phyloP scores from a whole-genome alignment of 305 asterid genomes.

The Fraxinus xanthoxyloides region DNA sequence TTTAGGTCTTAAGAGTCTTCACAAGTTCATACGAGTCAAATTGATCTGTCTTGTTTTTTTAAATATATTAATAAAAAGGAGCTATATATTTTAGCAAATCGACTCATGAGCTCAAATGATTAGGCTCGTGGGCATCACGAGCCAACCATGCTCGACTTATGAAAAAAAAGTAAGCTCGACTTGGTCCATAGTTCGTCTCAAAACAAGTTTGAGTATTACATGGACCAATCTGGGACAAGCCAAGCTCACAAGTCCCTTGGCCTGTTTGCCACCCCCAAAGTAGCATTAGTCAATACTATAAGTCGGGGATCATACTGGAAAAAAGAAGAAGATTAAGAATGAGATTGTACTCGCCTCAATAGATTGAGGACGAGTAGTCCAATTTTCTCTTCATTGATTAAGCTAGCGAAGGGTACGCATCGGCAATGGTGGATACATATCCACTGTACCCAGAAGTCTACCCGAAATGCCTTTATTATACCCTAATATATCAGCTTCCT shows the following conservation, averaged over 20 bases:
- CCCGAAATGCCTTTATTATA: not conserved
- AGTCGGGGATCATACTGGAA: not conserved
- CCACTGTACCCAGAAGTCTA: not conserved
- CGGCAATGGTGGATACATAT: not conserved
- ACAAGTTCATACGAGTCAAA: not conserved
- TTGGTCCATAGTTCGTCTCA: not conserved
- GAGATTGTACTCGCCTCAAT: not conserved
- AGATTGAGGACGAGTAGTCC: not conserved
- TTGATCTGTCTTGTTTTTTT: not conserved
- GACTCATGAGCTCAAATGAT: not conserved
- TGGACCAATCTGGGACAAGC: not conserved
- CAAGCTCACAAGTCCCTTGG: not conserved
- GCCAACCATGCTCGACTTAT: not conserved
- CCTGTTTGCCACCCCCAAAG: not conserved
- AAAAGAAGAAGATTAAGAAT: not conserved
- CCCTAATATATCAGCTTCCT: not conserved
- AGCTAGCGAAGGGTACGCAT: not conserved
- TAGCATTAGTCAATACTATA: not conserved
- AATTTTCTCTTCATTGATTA: not conserved
- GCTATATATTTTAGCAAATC: no score
- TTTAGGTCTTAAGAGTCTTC: not conserved
- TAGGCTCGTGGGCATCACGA: not conserved
- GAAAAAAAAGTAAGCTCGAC: not conserved
- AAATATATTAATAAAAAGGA: no score
- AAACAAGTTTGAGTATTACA: not conserved